Conservation (phyloP, 1,139 yeast species). For the Eremothecium cymbalariae region DNA sequence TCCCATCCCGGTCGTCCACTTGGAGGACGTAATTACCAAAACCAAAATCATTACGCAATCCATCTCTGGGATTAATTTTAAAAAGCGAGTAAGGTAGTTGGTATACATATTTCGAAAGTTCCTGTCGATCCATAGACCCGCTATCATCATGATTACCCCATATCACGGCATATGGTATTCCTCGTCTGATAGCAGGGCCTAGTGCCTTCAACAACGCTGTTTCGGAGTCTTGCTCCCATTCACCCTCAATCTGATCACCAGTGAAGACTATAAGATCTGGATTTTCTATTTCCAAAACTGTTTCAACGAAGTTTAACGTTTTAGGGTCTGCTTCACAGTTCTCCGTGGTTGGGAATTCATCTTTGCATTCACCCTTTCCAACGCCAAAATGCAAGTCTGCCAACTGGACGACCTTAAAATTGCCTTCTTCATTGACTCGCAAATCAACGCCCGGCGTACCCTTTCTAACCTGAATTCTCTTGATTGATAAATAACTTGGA, state of each 20-base stretch:
- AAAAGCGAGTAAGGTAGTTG: constrained; percentile 62
- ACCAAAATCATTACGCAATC: constrained; percentile 45
- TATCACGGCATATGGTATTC: constrained; percentile 73
- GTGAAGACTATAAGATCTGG: constrained; percentile 80
- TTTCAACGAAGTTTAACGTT: constrained; percentile 53
- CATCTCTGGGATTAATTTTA: constrained; percentile 50
- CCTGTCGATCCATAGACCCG: constrained; percentile 54
- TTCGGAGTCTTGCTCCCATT: constrained; percentile 65
- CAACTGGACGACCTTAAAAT: constrained; percentile 70
- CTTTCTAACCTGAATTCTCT: constrained; percentile 22
- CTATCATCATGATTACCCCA: constrained; percentile 71
- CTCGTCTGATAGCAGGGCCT: constrained; percentile 56
- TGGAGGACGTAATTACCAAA: constrained; percentile 66
- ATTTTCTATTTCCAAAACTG: constrained; percentile 57
- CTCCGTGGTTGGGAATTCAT: constrained; percentile 48
- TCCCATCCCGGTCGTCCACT: constrained; percentile 38
- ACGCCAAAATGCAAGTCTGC: constrained; percentile 84
- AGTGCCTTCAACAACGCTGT: constrained; percentile 70
- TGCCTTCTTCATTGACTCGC: constrained; percentile 35
- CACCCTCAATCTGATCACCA: constrained; percentile 70
- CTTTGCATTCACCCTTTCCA: constrained; percentile 66
- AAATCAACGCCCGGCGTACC: constrained; percentile 18
- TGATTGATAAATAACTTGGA: constrained; percentile 18
- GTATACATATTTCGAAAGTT: constrained; percentile 49
- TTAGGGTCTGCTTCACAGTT: constrained; percentile 69